These are phyloP conservation scores for Conticribra weissflogii DNA, from an alignment of 108 stramenopile species.

Conservation along the genomic window DNA sequence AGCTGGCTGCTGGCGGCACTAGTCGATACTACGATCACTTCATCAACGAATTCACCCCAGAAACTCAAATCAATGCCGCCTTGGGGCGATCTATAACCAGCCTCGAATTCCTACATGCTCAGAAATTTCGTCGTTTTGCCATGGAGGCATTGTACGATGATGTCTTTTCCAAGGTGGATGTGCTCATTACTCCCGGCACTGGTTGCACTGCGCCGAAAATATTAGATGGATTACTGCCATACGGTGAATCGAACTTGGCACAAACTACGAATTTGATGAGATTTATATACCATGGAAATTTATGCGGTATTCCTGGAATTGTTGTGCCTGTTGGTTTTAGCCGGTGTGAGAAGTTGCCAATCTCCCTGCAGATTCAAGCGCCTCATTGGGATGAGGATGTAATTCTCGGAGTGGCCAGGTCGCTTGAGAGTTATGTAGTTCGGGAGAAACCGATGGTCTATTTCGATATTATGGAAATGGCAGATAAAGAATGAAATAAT, in stretches of 20 bases:
- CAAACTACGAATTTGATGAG: conserved; percentile 22
- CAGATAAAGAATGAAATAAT: background rate
- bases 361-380: conserved; percentile 29
- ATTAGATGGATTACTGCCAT: conserved; percentile 1
- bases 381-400: conserved; percentile 32
- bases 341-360: conserved; percentile 14
- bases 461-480: background rate
- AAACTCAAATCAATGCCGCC: conserved; percentile 51
- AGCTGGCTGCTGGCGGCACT: conserved; percentile 46
- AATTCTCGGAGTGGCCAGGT: conserved; percentile 17
- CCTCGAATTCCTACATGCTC: conserved; percentile 52
- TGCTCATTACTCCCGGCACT: conserved; percentile 46
- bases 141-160: conserved; percentile 34
- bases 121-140: conserved; percentile 51
- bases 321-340: conserved; percentile 29
- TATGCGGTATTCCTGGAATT: conserved; percentile 23
- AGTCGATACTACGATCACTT: conserved; percentile 32
- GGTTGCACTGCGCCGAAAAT: conserved; percentile 22
- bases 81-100: conserved; percentile 50
- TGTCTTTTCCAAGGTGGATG: conserved; percentile 41
- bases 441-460: background rate
- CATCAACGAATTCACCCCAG: conserved; percentile 29
- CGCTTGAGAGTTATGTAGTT: background rate
- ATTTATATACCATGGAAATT: conserved; percentile 27
- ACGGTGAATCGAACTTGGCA: conserved; percentile 33